These are phyloP conservation scores for Solanum chiquidenum DNA, from an alignment of 257 asterid genomes.

Conservation along the genomic window DNA sequence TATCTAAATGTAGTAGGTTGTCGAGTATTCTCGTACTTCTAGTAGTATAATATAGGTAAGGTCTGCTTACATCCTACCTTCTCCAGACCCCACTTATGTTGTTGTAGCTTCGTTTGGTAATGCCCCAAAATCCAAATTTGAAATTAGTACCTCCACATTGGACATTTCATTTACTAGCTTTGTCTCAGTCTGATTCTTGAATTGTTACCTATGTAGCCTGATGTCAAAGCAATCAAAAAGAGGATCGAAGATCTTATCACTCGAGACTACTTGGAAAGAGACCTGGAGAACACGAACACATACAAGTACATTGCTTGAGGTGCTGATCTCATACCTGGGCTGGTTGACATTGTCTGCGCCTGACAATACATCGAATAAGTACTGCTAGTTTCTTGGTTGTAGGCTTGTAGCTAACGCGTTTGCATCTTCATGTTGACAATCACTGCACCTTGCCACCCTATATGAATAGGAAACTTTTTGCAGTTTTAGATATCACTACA, in stretches of 20 bases:
- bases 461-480: neutral
- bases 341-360: neutral
- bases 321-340: neutral
- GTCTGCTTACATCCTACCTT: neutral
- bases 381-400: neutral
- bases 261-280: constrained; percentile 44
- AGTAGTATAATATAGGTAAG: neutral
- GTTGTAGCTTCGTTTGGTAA: neutral
- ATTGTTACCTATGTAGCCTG: constrained; percentile 26
- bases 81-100: neutral
- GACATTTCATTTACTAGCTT: neutral
- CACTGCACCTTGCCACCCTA: neutral
- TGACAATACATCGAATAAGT: neutral
- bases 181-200: neutral
- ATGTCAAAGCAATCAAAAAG: constrained; percentile 38
- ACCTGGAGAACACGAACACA: constrained; percentile 25
- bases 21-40: neutral
- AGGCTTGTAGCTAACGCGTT: neutral
- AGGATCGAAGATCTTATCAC: constrained; percentile 46
- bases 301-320: constrained; percentile 36
- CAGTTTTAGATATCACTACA: neutral
- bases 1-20: neutral
- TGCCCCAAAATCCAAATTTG: neutral
- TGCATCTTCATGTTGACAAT: neutral
- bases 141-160: neutral